Evolutionary conservation across 2,329 filamentous ascomycete species (phyloP), one percentile per base, ranked within the genome.

Genomic region (Hysterium pulicare): DNA sequence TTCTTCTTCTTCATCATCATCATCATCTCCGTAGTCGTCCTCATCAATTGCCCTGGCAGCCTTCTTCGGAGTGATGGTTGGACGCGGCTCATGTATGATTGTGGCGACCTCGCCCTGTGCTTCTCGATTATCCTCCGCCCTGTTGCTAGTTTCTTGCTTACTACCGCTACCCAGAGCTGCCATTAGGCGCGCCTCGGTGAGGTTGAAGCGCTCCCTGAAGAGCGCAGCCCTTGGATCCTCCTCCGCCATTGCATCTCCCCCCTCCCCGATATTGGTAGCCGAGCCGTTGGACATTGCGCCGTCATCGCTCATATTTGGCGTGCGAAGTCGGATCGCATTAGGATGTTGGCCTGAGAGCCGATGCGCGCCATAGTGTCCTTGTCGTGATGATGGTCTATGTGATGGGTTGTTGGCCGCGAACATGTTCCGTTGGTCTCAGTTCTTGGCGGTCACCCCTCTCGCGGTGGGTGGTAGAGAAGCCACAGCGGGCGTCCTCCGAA

Each of bases 21-120:
- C 86, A 44, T 95, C 90, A 57, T 91, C 87, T 53, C 86, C 87
- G 61, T 91, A 90, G 68, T 91, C 85, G 57, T 90, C 86, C 64
- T 91, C 87, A 56, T 90, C 82, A 75, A 91, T 90, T 62, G 81
- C 76, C 58, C 87, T 79, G 66, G 85, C 86, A 35, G 82, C 77
- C 69, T 87, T 86, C 71, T 93, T 95, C 72, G 82, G 58, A 69
- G 71, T 59, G 71, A 70, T 62, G 70, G 67, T 55, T 49, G 64
- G 63, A 62, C 62, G 64, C 70, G 75, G 67, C 64, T 70, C 61
- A 58, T 67, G 55, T 63, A 62, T 54, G 59, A 61, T 50, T 54
- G 59, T 54, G 55, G 50, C 54, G 50, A 54, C 51, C 48, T 58
- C 55, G 48, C 58, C 54, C 46, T 50, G 45, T 44, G 54, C 44